Conservation (phyloP, 306 rosid species). For the Pterocarpus macrocarpus region DNA sequence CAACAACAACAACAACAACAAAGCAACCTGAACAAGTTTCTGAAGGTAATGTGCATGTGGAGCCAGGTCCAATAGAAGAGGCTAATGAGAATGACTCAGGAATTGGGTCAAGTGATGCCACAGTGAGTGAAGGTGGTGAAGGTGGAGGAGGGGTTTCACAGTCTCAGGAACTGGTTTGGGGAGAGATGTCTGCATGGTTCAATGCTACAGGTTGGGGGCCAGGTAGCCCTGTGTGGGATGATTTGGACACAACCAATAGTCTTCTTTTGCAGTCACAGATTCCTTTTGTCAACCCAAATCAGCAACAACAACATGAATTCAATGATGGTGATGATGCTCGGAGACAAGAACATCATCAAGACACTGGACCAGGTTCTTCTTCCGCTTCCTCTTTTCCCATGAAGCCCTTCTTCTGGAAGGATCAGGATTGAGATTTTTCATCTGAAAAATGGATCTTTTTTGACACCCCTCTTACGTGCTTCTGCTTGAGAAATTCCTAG, state of each 20-base stretch:
- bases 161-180: constrained; percentile 83
- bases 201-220: constrained; percentile 93
- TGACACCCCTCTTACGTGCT: not conserved
- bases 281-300: constrained; percentile 56
- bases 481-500: not conserved
- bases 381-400: constrained; percentile 52
- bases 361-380: constrained; percentile 48
- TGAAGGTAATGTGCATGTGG: not conserved
- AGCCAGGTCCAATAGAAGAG: constrained; percentile 46
- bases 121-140: constrained; percentile 40
- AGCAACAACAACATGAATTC: constrained; percentile 40
- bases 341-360: constrained; percentile 47
- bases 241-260: constrained; percentile 72
- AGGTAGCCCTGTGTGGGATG: constrained; percentile 96
- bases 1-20: not conserved
- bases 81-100: constrained; percentile 61
- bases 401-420: constrained; percentile 69
- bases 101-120: constrained; percentile 59
- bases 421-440: constrained; percentile 54
- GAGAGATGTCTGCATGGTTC: constrained; percentile 90
- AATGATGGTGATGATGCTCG: constrained; percentile 45
- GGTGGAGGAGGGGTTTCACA: constrained; percentile 54
- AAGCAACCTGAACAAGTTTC: constrained; percentile 45
- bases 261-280: constrained; percentile 63
- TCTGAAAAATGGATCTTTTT: too few species aligned